Base-by-base conservation (phyloP, 2,329 filamentous ascomycete species). In the Diaporthe eres region DNA sequence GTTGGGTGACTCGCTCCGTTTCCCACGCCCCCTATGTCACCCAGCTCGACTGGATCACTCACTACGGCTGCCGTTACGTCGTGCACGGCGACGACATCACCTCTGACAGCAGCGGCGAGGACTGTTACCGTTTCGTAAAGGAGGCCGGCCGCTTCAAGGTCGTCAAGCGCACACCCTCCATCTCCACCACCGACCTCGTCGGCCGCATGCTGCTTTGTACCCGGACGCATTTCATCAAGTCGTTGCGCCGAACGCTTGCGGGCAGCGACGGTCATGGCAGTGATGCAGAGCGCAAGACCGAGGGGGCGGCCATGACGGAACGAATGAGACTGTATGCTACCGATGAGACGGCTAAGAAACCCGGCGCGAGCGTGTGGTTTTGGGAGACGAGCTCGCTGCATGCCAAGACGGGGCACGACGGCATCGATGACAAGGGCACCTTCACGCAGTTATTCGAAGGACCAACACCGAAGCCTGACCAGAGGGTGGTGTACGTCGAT, bases 91-190 rank as follows among this genome's bases (percentile, higher is more conserved):
- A 98, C 84, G 96, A 98, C 85, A 98, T 98, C 82, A 98, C 97
- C 3, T 98, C 95, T 0, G 97, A 99, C 85, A 94, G 94, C 82
- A 92, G 92, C 79, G 97, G 97, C 57, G 94, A 98, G 83, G 97
- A 99, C 86, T 98, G 96, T 87, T 99, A 99, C 86, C 94, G 97
- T 77, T 98, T 96, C 82, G 97, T 99, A 81, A 99, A 99, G 86
- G 93, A 94, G 55, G 97, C 96, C 1, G 93, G 94, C 17, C 91
- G 97, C 58, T 99, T 99, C 90, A 96, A 97, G 86, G 95, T 99
- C 25, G 97, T 99, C 61, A 98, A 98, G 87, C 91, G 97, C 78
- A 98, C 97, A 2, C 97, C 97, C 0, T 96, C 95, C 76, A 99
- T 99, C 81, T 98, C 95, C 13, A 99, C 97, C 2, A 99, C 97